phyloP scores from a whole-genome alignment of 1,139 yeast species.

The Pneumocystis wakefieldiae region DNA sequence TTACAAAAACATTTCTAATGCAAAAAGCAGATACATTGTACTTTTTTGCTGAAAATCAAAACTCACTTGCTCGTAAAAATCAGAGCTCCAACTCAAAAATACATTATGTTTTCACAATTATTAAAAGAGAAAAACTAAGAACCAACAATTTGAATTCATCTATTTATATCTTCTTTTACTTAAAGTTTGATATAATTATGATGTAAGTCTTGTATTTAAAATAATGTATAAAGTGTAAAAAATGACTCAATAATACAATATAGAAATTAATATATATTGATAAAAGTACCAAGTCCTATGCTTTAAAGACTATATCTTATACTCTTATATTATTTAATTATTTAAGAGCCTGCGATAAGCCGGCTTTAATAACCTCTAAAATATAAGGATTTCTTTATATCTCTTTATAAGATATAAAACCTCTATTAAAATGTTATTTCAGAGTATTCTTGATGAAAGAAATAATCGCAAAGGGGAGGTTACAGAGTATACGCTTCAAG shows the following conservation, averaged over 20 bases:
- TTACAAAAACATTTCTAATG: neutral
- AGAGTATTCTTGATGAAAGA: neutral
- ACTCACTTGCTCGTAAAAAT: no score
- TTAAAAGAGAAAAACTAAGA: neutral
- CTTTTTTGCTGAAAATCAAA: neutral
- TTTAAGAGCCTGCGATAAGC: neutral
- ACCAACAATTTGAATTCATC: neutral
- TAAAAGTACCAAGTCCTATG: neutral
- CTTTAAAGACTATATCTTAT: neutral
- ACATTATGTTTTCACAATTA: neutral
- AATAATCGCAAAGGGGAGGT: neutral
- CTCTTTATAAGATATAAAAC: neutral
- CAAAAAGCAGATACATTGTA: neutral
- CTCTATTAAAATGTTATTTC: neutral
- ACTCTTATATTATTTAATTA: neutral
- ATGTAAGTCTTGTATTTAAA: neutral
- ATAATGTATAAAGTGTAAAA: neutral
- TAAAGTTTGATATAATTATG: neutral
- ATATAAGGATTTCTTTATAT: neutral
- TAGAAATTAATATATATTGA: neutral
- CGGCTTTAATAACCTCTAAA: neutral
- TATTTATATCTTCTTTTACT: neutral
- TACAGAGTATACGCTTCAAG: conserved; percentile 16
- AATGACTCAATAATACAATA: neutral
- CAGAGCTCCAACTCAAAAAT: no score